Percentiles rank a stretch among this genome's conserved stretches.
phyloP scores from a whole-genome alignment of 2,329 filamentous ascomycete species.

The Ophiostoma sp. region DNA sequence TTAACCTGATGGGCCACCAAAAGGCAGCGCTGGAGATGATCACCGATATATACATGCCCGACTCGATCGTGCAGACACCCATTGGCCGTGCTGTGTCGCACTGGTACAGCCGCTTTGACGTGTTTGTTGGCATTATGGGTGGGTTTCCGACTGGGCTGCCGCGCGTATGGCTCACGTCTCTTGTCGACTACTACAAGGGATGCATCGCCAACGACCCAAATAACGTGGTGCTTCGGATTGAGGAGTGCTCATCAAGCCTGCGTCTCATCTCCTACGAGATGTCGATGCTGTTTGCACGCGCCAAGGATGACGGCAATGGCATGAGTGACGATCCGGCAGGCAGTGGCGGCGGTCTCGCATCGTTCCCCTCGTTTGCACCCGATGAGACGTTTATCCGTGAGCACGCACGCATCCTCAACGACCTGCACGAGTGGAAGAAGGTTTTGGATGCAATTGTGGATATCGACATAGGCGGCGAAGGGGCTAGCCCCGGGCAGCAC shows the following conservation, averaged over 20 bases:
- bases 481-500: conserved; percentile 12
- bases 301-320: conserved; percentile 35
- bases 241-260: conserved; percentile 59
- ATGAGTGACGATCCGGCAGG: conserved; percentile 33
- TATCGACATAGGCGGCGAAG: background rate
- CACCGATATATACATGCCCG: conserved; percentile 68
- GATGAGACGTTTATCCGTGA: conserved; percentile 60
- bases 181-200: conserved; percentile 56
- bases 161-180: conserved; percentile 69
- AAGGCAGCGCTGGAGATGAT: conserved; percentile 81
- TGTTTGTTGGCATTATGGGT: conserved; percentile 76
- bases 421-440: conserved; percentile 44
- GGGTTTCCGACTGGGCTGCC: conserved; percentile 68
- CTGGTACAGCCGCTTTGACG: conserved; percentile 91
- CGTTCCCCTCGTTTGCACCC: conserved; percentile 37
- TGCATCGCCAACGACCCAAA: conserved; percentile 55
- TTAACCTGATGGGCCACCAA: conserved; percentile 87
- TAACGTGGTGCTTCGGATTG: conserved; percentile 60
- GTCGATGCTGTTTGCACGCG: conserved; percentile 67
- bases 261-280: conserved; percentile 75
- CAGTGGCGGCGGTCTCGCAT: conserved; percentile 38
- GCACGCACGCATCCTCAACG: conserved; percentile 48
- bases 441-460: conserved; percentile 35
- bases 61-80: conserved; percentile 65
- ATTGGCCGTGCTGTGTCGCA: conserved; percentile 66